A percentile compares a stretch with the other conserved stretches of the same genome.
Conservation (phyloP, 148 eudicot species). For the Amaranthus hypochondriacus region DNA sequence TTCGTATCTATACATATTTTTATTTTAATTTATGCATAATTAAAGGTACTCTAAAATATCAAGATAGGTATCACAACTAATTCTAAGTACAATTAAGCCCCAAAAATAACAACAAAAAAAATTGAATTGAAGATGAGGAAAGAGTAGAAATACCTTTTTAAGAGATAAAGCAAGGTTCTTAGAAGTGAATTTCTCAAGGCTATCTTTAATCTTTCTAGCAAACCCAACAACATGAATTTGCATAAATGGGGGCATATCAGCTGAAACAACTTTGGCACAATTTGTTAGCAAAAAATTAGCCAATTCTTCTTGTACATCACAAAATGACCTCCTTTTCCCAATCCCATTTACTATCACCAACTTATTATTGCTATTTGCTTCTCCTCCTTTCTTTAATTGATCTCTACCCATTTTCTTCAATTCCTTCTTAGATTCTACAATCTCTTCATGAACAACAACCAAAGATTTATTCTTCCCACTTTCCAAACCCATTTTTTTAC, state of each 20-base stretch:
- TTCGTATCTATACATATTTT: too few species aligned
- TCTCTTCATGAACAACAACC: constrained; percentile 9
- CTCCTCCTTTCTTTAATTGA: constrained; percentile 6
- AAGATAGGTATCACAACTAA: too few species aligned
- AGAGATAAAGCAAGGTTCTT: constrained; percentile 74
- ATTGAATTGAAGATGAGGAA: background rate
- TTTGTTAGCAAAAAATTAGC: constrained; percentile 57
- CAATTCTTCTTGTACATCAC: constrained; percentile 57
- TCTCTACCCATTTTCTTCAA: constrained; percentile 20
- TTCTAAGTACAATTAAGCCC: background rate
- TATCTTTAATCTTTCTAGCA: constrained; percentile 85
- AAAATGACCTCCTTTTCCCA: constrained; percentile 55
- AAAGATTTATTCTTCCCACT: constrained; percentile 14
- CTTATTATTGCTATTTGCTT: background rate
- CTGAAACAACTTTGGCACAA: constrained; percentile 78
- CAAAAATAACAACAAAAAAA: background rate
- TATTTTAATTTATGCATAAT: too few species aligned
- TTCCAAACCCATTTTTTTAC: constrained; percentile 29
- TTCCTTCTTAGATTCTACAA: constrained; percentile 13
- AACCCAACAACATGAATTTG: constrained; percentile 87
- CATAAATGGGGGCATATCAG: constrained; percentile 90
- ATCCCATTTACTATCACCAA: constrained; percentile 12
- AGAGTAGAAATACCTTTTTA: constrained; percentile 56
- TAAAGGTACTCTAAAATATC: too few species aligned
- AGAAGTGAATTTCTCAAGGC: constrained; percentile 87